Base-by-base conservation (phyloP, 2,329 filamentous ascomycete species). In the Tricladium varicosporioides region DNA sequence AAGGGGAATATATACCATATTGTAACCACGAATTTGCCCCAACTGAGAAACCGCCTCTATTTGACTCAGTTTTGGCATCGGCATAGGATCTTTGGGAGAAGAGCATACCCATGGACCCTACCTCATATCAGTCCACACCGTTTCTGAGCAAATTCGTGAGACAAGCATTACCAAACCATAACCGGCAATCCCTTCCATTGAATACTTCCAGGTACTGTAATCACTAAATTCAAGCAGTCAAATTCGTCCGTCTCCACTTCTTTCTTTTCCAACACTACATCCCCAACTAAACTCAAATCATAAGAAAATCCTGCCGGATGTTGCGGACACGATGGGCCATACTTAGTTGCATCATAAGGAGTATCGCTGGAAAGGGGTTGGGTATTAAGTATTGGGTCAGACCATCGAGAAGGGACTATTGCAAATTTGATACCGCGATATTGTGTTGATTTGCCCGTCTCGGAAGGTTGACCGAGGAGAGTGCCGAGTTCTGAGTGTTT, bases 281-380 rank as follows among this genome's bases (percentile, higher is more conserved):
- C 48, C 4, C 62, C 62, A 8, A 64, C 49, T 16, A 64, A 48
- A 14, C 47, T 58, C 16, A 64, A 32, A 51, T 64, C 62, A 32
- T 58, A 60, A 10, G 33, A 49, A 48, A 58, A 60, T 5, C 56
- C 49, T 1, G 53, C 55, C 2, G 56, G 50, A 45, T 60, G 63
- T 13, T 74, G 72, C 8, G 72, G 72, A 63, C 71, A 74, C 27
- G 69, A 69, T 33, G 72, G 71, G 2, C 72, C 72, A 57, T 71
- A 71, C 18, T 58, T 55, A 1, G 71, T 73, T 1, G 70, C 71
- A 57, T 74, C 67, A 42, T 67, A 69, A 13, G 48, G 13, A 63
- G 54, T 9, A 43, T 9, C 15, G 10, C 4, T 43, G 40, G 13
- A 9, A 2, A 18, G 7, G 4, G 42, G 42, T 14, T 14, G 13